Base-by-base conservation (phyloP, 768 basidiomycete species). In the Hericium alpestre region DNA sequence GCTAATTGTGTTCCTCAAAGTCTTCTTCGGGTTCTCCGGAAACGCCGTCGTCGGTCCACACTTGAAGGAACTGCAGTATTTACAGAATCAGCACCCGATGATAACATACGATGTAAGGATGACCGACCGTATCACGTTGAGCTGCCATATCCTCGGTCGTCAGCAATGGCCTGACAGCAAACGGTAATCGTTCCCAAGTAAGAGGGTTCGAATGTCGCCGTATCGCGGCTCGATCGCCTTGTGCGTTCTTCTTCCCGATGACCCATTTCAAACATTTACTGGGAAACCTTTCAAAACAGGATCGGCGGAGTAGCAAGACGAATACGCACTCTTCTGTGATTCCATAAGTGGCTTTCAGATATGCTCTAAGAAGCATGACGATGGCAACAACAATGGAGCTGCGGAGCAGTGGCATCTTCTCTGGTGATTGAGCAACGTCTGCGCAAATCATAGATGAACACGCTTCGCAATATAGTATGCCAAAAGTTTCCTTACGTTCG, bases 231-330 rank as follows among this genome's bases (percentile, higher is more conserved):
- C 84, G 89, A 69, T 99, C 95, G 1, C 94, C 94, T 2, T 87
- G 68, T 0, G 90, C 82, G 55, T 83, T 90, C 72, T 97, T 97
- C 78, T 97, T 98, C 18, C 87, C 87, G 4, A 84, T 70, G 4
- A 84, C 78, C 66, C 89, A 96, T 70, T 93, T 97, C 49, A 79
- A 76, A 62, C 93, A 93, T 88, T 96, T 98, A 47, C 93, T 96
- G 57, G 57, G 22, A 16, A 54, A 27, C 13, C 46, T 53, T 38
- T 46, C 47, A 55, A 20, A 55, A 37, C 51, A 53, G 43, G 56
- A 37, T 39, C 41, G 37, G 20, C 6, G 38, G 53, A 46, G 39
- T 16, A 20, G 10, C 9, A n/a, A 22, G 39, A 11, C 22, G 16
- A 22, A 60, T 53, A 76, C 88, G 58, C 67, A 95, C 94, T 96